Evolutionary conservation across 2,329 filamentous ascomycete genomes (phyloP), one percentile per base, ranked within the genome.

Genomic region (Fusarium zealandicum): DNA sequence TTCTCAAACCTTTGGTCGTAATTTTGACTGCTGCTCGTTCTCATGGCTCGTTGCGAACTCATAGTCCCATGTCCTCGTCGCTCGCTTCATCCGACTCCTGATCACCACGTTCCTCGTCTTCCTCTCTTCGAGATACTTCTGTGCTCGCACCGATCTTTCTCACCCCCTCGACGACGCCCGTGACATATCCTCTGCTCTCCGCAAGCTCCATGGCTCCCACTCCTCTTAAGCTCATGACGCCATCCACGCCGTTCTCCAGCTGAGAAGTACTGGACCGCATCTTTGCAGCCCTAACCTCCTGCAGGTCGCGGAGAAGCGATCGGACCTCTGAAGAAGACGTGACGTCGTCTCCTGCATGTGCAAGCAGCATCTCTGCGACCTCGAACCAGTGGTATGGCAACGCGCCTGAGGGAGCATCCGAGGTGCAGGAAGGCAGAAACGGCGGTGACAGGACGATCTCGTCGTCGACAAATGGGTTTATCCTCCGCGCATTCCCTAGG

Each of bases 301-400:
- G 82, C 61, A 98, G 73, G 69, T 96, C 93, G 46, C 93, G 80
- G 56, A 97, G 72, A 54, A 96, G 72, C 20, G 89, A 83, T 6
- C 93, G 80, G 7, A 96, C 87, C 62, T 87, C 85, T 62, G 92
- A 88, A 2, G 90, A 82, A 1, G 89, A 84, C 66, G 69, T 82
- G 42, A 98, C 83, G 72, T 97, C 93, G 72, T 97, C 93, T 20
- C 85, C 82, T 4, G 93, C 93, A 49, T 91, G 89, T 39, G 93
- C 89, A 2, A 99, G 83, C 38, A 99, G 79, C 71, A 96, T 86
- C 74, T 96, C 92, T 14, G 90, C 88, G 8, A 98, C 77, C 75
- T 98, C 95, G 35, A 96, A 83, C 93, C 93, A 99, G 77, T 98
- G 93, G 71, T 96, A 98, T 0, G 95, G 95, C 27, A 99, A 78